A percentile compares a stretch with the other conserved stretches of the same genome.
phyloP scores from a whole-genome alignment of 2,329 filamentous ascomycete species.

The Didymella lethalis region DNA sequence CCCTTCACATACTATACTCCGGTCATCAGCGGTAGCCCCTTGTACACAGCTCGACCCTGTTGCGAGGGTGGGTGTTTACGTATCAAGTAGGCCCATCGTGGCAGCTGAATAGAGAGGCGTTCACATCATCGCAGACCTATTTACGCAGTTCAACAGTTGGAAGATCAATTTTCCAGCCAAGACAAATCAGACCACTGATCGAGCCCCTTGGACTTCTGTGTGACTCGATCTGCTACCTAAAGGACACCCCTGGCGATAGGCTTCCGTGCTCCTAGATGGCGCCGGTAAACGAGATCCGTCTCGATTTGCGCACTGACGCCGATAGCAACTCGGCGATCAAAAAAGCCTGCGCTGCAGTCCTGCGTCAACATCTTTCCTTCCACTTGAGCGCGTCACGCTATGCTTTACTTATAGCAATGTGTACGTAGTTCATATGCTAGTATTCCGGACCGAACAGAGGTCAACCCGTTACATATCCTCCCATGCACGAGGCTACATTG shows the following conservation, averaged over 20 bases:
- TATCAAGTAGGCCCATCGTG: constrained; percentile 32
- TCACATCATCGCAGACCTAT: constrained; percentile 6
- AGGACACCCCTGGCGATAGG: neutral
- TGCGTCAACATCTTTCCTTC: neutral
- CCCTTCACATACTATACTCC: constrained; percentile 14
- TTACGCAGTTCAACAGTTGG: neutral
- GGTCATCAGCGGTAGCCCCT: constrained; percentile 21
- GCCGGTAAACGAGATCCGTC: constrained; percentile 12
- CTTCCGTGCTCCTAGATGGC: neutral
- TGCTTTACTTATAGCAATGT: neutral
- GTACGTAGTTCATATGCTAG: neutral
- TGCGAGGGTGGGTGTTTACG: constrained; percentile 34
- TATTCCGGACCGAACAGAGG: neutral
- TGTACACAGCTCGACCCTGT: constrained; percentile 24
- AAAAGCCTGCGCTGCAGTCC: neutral
- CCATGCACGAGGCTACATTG: neutral
- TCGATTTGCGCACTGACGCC: constrained; percentile 13
- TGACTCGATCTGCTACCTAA: constrained; percentile 1
- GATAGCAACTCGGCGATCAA: constrained; percentile 8
- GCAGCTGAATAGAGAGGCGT: constrained; percentile 44
- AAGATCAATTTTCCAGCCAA: neutral
- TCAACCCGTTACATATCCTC: neutral
- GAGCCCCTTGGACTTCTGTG: neutral
- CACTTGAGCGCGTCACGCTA: neutral
- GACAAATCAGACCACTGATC: neutral